Evolutionary conservation across 306 rosid species (phyloP).

Genomic region (Cicer arietinum): DNA sequence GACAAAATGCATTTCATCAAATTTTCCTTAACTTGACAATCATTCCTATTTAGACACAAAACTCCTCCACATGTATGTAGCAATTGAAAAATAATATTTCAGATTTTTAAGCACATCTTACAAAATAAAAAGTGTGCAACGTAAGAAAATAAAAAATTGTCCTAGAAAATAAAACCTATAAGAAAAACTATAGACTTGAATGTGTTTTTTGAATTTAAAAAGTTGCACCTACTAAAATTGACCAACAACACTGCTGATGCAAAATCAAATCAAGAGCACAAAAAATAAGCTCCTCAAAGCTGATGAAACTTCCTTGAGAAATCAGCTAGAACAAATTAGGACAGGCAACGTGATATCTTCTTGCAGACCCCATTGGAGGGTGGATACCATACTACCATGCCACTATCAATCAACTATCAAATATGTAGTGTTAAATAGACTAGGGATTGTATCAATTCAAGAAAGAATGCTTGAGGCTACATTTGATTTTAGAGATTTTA

Average conservation of each 20-base stretch:
- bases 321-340: not conserved
- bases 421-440: slow-evolving; percentile 5
- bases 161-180: not conserved
- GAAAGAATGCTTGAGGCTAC: not conserved
- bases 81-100: not conserved
- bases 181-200: not conserved
- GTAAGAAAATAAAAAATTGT: not conserved
- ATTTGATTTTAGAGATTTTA: not conserved
- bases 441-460: not conserved
- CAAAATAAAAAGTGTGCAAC: not conserved
- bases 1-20: not conserved
- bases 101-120: not conserved
- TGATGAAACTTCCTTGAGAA: not conserved
- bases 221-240: not conserved
- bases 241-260: not conserved
- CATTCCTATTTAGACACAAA: not conserved
- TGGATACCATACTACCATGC: not conserved
- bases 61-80: not conserved
- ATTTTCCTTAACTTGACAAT: not conserved
- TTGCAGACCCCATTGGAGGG: slow-evolving; percentile 11
- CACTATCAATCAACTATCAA: slow-evolving; percentile 23
- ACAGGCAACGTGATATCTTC: not conserved
- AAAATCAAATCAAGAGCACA: not conserved
- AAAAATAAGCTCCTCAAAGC: not conserved
- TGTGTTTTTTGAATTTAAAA: no score